Evolutionary conservation across 78 protist genomes (phyloP), one percentile per base, ranked within the genome.

Genomic region (Dictyostelium brefeldianum): DNA sequence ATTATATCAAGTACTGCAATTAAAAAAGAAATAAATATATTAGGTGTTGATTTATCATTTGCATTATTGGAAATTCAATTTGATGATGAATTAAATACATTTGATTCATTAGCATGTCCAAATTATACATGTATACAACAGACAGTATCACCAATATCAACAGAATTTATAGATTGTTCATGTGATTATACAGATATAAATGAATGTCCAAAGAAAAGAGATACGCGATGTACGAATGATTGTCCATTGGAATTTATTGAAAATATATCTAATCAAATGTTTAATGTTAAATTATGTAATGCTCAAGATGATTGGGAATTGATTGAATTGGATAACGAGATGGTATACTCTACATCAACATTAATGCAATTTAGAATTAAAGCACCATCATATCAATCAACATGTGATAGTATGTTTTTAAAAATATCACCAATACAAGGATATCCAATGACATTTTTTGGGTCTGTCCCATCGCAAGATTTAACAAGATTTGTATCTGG

Each of bases 61-160:
- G 83, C 93, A 64, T 59, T 87, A 29, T 56, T 87, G 18, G 84
- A 87, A 18, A 25, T 87, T 14, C 46, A 29, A 9, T 87, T 87
- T 78, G 93, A 87, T 22, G 50, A 31, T 41, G 85, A 74, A 14
- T 62, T 87, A 22, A 77, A 64, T 62, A 48, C 29, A 7, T 11
- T 20, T 12, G 41, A 64, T 18, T 29, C 67, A 6, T 50, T 87
- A 14, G 56, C 51, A 17, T 87, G 93, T 50, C 71, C 93, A 9
- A 87, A 87, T 64, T 59, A 27, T 65, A 85, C 54, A 14, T 85
- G 92, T 29, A 12, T 2, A 2, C 43, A 36, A 36, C 43, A 36
- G 2, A 36, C 43, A 36, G 43, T 36, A 36, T 36, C 43, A 17
- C 20, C 48, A 67, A 31, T 64, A 18, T n/a, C n/a, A 57, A 15